Percentiles rank a stretch among this genome's conserved stretches.
These are phyloP conservation scores for Cicer pinnatifidum DNA, from an alignment of 306 rosid genomes.

Conservation along the genomic window DNA sequence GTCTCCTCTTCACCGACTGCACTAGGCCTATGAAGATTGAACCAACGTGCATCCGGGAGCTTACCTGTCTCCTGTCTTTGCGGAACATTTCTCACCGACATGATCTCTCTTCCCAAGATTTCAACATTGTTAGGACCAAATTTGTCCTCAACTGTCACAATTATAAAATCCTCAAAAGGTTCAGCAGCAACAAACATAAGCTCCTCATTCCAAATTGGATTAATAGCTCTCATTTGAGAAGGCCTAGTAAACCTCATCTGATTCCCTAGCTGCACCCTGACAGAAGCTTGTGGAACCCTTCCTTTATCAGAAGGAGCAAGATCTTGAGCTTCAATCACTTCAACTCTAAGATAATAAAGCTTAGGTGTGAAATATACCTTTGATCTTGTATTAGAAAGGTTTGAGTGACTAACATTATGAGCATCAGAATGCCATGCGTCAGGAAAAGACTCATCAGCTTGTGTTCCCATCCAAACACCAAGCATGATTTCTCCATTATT, in stretches of 20 bases:
- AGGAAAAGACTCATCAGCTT: constrained; percentile 89
- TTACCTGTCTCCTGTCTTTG: constrained; percentile 59
- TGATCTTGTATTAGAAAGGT: constrained; percentile 74
- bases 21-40: constrained; percentile 64
- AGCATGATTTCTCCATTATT: constrained; percentile 81
- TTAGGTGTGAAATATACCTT: constrained; percentile 92
- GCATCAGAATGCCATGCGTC: constrained; percentile 99
- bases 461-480: constrained; percentile 98
- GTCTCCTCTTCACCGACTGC: constrained; percentile 54
- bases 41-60: constrained; percentile 78
- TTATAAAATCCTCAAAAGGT: constrained; percentile 76
- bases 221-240: constrained; percentile 47
- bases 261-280: constrained; percentile 63
- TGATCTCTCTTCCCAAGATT: constrained; percentile 63
- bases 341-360: constrained; percentile 78
- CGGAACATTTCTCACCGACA: constrained; percentile 59
- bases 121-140: constrained; percentile 65
- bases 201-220: constrained; percentile 84
- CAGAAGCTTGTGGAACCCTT: constrained; percentile 54
- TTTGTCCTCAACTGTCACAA: constrained; percentile 69
- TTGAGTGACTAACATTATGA: constrained; percentile 67
- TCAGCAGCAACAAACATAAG: constrained; percentile 90
- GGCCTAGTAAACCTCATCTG: constrained; percentile 61
- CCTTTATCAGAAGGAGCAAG: constrained; percentile 67
- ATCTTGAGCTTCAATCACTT: constrained; percentile 88